Evolutionary conservation across 2,329 filamentous ascomycete species (phyloP).

Genomic region (Colletotrichum orchidophilum): DNA sequence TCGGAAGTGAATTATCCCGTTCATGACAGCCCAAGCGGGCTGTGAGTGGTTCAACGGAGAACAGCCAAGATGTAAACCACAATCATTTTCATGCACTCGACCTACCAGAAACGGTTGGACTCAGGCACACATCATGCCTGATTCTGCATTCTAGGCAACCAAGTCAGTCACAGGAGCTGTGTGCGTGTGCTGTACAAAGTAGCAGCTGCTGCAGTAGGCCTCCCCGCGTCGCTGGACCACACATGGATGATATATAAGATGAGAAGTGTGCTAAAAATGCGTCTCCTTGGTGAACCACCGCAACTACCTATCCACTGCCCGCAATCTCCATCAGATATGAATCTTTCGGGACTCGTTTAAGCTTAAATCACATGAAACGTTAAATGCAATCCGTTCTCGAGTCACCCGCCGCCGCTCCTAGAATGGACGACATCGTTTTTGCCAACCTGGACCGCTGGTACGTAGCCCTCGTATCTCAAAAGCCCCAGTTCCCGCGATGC

Average conservation of each 20-base stretch:
- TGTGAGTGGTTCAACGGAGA: background rate
- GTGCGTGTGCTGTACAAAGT: background rate
- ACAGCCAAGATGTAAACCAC: background rate
- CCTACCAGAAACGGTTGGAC: no score
- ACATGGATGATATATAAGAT: background rate
- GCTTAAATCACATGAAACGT: background rate
- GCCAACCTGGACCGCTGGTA: constrained; percentile 50
- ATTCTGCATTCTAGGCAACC: background rate
- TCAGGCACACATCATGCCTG: background rate
- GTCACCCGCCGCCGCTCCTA: background rate
- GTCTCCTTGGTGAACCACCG: background rate
- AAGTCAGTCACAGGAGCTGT: background rate
- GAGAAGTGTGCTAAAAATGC: background rate
- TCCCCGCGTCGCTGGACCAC: background rate
- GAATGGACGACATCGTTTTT: constrained; percentile 41
- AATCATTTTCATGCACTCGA: no score
- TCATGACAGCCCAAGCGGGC: background rate
- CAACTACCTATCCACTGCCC: no score
- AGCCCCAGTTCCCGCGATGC: background rate
- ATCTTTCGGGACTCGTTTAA: background rate
- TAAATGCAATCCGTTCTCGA: background rate
- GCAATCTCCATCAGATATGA: background rate
- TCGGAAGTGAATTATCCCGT: constrained; percentile 3
- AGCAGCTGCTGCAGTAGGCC: background rate
- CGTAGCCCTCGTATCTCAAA: constrained; percentile 15